Percentiles rank a stretch among this genome's conserved stretches.
phyloP scores from a whole-genome alignment of 208 protist genomes.

The Naegleria gruberi region DNA sequence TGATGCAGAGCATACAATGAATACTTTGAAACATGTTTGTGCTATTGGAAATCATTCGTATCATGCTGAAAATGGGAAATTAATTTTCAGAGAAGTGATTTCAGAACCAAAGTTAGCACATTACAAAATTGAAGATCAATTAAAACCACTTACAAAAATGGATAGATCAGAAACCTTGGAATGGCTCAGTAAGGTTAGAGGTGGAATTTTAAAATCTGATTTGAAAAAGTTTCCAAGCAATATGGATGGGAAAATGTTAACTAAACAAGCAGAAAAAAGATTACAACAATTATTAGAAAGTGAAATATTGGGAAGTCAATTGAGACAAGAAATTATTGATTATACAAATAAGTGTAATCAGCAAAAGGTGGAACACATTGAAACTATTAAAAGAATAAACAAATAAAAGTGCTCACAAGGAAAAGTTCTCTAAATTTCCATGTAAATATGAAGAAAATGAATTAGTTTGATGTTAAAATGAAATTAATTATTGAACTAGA shows the following conservation, averaged over 20 bases:
- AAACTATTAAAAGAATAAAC: too few species aligned
- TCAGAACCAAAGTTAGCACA: not conserved
- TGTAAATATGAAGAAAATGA: too few species aligned
- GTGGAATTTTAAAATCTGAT: not conserved
- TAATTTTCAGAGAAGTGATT: not conserved
- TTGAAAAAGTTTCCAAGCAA: not conserved
- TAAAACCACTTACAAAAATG: not conserved
- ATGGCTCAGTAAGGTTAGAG: not conserved
- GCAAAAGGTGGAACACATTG: not conserved
- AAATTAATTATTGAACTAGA: too few species aligned
- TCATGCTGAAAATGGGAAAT: not conserved
- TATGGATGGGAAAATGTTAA: not conserved
- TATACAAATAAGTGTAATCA: not conserved
- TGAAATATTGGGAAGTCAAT: not conserved
- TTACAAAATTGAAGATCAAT: too few species aligned
- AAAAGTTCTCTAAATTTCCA: too few species aligned
- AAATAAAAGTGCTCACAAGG: too few species aligned
- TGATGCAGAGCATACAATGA: constrained; percentile 36
- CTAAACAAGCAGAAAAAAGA: not conserved
- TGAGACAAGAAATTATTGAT: not conserved
- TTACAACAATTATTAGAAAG: not conserved
- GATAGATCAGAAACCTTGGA: not conserved
- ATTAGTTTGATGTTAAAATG: too few species aligned
- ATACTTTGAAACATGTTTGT: not conserved
- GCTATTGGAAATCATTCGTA: not conserved